Base-by-base conservation (phyloP, 306 rosid species). In the Inga oerstediana region DNA sequence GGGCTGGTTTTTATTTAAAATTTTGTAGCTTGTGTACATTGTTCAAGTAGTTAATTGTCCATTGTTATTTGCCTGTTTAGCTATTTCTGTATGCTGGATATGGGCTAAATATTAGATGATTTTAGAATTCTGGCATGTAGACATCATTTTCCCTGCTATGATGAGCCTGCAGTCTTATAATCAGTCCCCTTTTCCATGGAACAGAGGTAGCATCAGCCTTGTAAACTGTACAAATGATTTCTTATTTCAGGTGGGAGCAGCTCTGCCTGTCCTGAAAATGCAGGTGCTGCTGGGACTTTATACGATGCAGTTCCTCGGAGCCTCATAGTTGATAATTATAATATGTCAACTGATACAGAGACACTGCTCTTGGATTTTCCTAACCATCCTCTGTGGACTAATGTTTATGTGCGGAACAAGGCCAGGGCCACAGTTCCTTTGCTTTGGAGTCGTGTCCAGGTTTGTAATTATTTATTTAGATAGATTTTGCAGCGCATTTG, bases 391-490 rank as follows among this genome's bases (percentile, higher is more conserved):
- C 98, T 97, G 72, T 91, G 93, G 99, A 92, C 97, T 61, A 97
- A 97, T 87, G 89, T 97, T 80, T 97, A 94, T 88, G 90, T 97
- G 82, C 90, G 91, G 62, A 92, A 97, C 84, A 90, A 88, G 89
- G 99, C 99, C 30, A 91, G 97, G 92, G 99, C 98, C 73, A 84
- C 97, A 8, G 98, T 97, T 82, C 99, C 99, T 71, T 87, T 97
- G 91, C 97, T 92, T 69, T 97, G 99, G 99, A 97, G 99, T 81
- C 97, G 98, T 49, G 99, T 97, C 77, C 99, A 97, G 98, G 99
- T 97, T 88, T n/a, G 97, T 83, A 62, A 58, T 59, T 27, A 80
- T 76, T n/a, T 37, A 14, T 71, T 15, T 71, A 22, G 43, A 5
- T 65, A 2, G 41, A 72, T 72, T 46, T 72, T 12, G 11, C 8